Evolutionary conservation across 169 alveolate species (phyloP).

Genomic region (Besnoitia besnoiti): DNA sequence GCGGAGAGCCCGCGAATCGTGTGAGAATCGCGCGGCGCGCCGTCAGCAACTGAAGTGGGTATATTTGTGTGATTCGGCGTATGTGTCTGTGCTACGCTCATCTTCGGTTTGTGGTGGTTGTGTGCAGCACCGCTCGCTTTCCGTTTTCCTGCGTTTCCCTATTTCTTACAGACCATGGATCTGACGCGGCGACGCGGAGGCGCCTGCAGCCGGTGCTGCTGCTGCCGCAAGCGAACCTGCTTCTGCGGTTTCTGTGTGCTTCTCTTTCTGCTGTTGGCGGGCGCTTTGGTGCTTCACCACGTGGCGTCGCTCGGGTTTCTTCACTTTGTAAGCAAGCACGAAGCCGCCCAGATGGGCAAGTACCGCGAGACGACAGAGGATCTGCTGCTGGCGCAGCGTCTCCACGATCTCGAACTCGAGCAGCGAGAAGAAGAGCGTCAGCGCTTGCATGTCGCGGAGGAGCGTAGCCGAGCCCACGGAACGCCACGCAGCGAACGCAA

Average conservation of each 20-base stretch:
- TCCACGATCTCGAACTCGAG: neutral
- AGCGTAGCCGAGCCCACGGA: neutral
- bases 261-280: neutral
- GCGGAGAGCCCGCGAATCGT: too few relatives aligned
- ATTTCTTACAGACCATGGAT: neutral
- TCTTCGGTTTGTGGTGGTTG: too few relatives aligned
- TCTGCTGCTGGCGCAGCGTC: slow-evolving; percentile 11
- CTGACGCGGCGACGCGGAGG: neutral
- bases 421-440: neutral
- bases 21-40: too few relatives aligned
- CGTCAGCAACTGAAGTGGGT: too few relatives aligned
- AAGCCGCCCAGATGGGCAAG: neutral
- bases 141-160: neutral
- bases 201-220: neutral
- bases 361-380: neutral
- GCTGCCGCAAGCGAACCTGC: slow-evolving; percentile 19
- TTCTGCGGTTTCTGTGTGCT: neutral
- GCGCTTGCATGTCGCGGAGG: neutral
- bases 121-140: neutral
- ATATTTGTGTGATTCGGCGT: too few relatives aligned
- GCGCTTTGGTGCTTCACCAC: neutral
- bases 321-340: slow-evolving; percentile 6
- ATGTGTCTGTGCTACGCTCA: too few relatives aligned
- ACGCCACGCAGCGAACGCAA: neutral
- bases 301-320: neutral